Conservation (phyloP, 2,329 filamentous ascomycete genomes). For the Aspergillus viridinutans region DNA sequence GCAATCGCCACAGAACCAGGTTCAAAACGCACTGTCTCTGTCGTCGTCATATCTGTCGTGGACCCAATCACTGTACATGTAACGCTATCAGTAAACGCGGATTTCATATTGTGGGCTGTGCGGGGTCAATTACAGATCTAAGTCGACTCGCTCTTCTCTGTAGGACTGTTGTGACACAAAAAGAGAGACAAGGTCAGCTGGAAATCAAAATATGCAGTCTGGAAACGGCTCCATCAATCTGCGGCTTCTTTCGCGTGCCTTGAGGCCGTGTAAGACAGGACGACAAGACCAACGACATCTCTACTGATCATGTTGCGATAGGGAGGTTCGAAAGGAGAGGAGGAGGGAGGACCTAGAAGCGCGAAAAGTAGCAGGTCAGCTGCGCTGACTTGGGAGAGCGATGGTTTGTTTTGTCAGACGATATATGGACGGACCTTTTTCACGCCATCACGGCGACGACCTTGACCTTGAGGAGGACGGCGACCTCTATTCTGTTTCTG, state of each 20-base stretch:
- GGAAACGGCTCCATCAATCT: conserved; percentile 31
- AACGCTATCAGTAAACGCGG: not conserved
- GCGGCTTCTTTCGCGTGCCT: conserved; percentile 23
- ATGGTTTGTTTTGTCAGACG: not conserved
- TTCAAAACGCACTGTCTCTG: conserved; percentile 45
- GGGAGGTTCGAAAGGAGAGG: conserved; percentile 31
- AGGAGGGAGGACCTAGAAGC: conserved; percentile 43
- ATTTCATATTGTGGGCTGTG: not conserved
- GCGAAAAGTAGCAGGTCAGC: conserved; percentile 8
- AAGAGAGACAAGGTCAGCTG: conserved; percentile 42
- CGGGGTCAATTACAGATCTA: conserved; percentile 39
- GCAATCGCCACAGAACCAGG: conserved; percentile 1
- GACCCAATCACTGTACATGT: conserved; percentile 75
- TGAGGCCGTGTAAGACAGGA: conserved; percentile 22
- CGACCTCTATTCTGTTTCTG: conserved; percentile 32
- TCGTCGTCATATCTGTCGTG: conserved; percentile 84
- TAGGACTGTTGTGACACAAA: conserved; percentile 41
- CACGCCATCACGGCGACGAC: conserved; percentile 71
- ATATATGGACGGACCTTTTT: conserved; percentile 67
- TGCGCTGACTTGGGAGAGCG: not conserved
- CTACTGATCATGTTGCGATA: conserved; percentile 35
- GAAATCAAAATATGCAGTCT: conserved; percentile 35
- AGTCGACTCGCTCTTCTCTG: conserved; percentile 42
- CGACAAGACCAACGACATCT: conserved; percentile 24
- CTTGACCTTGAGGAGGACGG: conserved; percentile 34